Evolutionary conservation across 257 asterid genomes (phyloP).

Genomic region (Penstemon newberryi): DNA sequence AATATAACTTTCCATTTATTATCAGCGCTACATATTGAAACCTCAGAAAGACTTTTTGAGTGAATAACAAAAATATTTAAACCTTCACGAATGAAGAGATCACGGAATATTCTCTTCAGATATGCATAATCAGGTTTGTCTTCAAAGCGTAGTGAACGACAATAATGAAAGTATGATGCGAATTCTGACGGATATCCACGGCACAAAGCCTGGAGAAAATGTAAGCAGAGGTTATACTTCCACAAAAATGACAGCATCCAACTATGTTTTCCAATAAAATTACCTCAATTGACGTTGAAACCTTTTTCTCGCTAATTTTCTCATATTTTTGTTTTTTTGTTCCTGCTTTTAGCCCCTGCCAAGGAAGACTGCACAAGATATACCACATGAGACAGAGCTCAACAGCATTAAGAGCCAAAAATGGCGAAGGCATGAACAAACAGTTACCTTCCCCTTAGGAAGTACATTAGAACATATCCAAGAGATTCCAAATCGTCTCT

Average conservation of each 20-base stretch:
- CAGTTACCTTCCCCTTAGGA: slow-evolving; percentile 38
- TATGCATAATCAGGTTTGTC: slow-evolving; percentile 37
- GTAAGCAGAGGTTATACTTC: background rate
- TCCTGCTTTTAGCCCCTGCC: slow-evolving; percentile 50
- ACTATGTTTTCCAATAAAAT: background rate
- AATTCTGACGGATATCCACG: slow-evolving; percentile 40
- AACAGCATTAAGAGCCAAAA: background rate
- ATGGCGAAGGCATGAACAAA: background rate
- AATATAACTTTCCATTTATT: background rate
- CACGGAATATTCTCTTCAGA: slow-evolving; percentile 31
- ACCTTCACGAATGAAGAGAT: slow-evolving; percentile 30
- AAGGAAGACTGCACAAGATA: slow-evolving; percentile 39
- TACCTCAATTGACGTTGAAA: slow-evolving; percentile 47
- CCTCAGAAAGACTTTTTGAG: background rate
- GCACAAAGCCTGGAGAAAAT: slow-evolving; percentile 32
- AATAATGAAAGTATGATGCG: slow-evolving; percentile 38
- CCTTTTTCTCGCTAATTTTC: slow-evolving; percentile 42
- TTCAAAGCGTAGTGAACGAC: slow-evolving; percentile 34
- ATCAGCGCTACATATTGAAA: background rate
- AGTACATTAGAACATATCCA: slow-evolving; percentile 40
- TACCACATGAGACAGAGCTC: background rate
- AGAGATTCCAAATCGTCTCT: slow-evolving; percentile 41
- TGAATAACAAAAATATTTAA: background rate
- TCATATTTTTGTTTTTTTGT: slow-evolving; percentile 46
- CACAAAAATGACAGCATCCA: background rate